Conservation (phyloP, 441 rosid genomes). For the Raphanus hybrid region DNA sequence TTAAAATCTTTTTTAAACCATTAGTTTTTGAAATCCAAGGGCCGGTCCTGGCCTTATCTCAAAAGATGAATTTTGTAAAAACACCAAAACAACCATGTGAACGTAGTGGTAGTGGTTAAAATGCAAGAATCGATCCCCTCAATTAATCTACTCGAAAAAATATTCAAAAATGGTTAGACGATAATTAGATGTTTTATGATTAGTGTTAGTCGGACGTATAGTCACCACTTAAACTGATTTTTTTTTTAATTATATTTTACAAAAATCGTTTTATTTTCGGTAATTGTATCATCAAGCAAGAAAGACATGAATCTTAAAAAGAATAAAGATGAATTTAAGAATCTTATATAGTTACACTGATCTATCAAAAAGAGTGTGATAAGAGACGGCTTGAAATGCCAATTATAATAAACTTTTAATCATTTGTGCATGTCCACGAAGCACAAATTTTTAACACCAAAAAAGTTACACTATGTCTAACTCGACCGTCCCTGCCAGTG, state of each 20-base stretch:
- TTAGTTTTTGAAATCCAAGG: slow-evolving; percentile 22
- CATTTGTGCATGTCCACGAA: too few species aligned
- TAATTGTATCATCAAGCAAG: background rate
- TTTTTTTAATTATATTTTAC: too few species aligned
- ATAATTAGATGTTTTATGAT: background rate
- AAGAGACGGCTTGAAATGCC: too few species aligned
- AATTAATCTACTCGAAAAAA: background rate
- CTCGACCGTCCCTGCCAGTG: too few species aligned
- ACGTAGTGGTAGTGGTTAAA: background rate
- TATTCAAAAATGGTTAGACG: background rate
- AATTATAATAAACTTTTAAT: too few species aligned
- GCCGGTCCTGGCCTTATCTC: slow-evolving; percentile 13
- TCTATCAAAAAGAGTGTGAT: too few species aligned
- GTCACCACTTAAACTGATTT: background rate
- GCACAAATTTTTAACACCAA: too few species aligned
- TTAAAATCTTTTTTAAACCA: background rate
- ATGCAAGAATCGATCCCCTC: background rate
- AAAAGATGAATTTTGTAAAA: background rate
- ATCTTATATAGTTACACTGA: too few species aligned
- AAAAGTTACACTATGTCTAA: too few species aligned
- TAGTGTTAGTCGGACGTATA: background rate
- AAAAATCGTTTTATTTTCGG: background rate
- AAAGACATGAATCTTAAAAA: background rate
- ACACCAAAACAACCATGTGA: background rate
- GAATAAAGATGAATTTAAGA: too few species aligned